Base-by-base conservation (phyloP, 2,329 filamentous ascomycete species). In the Seiridium cupressi region DNA sequence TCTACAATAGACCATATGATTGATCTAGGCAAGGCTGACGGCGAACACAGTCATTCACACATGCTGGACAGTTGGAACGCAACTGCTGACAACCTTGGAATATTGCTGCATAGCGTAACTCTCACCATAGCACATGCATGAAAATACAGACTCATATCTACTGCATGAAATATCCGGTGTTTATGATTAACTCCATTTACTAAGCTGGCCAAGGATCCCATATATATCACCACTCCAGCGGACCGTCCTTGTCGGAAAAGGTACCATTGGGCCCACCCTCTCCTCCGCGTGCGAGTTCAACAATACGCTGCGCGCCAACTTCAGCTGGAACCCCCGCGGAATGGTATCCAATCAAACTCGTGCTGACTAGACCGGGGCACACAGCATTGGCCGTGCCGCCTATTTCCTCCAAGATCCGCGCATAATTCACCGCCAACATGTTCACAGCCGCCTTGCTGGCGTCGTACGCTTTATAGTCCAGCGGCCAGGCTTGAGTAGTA, bases 361-460 rank as follows among this genome's bases (percentile, higher is more conserved):
- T 74, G 32, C 64, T 67, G 1, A 76, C 71, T n/a, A 72, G 63
- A 0, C 76, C 76, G 0, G 77, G 76, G 46, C 75, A 78, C 6
- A 70, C 71, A 3, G 65, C 60, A 55, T 77, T 78, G 47, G 75
- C 71, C 58, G 69, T 71, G 18, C 68, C 74, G 7, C 69, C 70
- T 3, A 63, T 51, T 26, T 68, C 67, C 4, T 69, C 64, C 44
- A 79, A 40, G 9, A 70, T 66, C 0, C 70, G 63, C 1, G 66
- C 68, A 53, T 73, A 78, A 53, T 73, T 70, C 3, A 73, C 18
- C 38, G 66, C 68, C 3, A 80, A 63, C 72, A 78, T 77, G 36
- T 80, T 77, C 8, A 79, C 32, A 0, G 77, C 78, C 1, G 77
- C 74, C 62, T 81, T 81, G 65, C 74, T 78, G 4, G 68, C 63